Conservation (phyloP, 2,329 filamentous ascomycete genomes). For the Diplocarpon rosae region DNA sequence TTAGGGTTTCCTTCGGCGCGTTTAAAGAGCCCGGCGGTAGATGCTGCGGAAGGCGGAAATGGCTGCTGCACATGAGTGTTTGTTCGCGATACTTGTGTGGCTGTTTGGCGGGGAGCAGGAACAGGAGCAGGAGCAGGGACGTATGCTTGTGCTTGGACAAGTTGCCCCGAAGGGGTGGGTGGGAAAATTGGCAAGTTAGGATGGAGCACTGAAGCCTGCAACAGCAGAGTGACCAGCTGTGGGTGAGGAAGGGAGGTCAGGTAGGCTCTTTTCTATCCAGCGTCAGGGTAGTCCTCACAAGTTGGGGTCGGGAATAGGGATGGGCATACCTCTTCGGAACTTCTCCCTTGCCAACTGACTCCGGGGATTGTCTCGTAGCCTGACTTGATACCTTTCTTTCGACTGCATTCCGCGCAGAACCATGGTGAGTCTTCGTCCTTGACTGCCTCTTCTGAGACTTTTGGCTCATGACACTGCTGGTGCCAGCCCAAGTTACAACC, state of each 20-base stretch:
- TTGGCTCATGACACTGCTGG: constrained; percentile 69
- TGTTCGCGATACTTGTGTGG: constrained; percentile 11
- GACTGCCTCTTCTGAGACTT: constrained; percentile 59
- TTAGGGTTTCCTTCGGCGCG: constrained; percentile 29
- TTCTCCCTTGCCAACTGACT: constrained; percentile 26
- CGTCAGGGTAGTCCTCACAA: constrained; percentile 10
- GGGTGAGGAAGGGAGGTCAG: constrained; percentile 48
- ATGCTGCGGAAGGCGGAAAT: constrained; percentile 26
- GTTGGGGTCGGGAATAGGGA: neutral
- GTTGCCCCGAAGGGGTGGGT: constrained; percentile 6
- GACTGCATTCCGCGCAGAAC: constrained; percentile 55
- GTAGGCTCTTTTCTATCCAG: constrained; percentile 47
- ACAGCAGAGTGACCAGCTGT: constrained; percentile 52
- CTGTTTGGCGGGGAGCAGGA: constrained; percentile 4
- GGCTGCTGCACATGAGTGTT: constrained; percentile 20
- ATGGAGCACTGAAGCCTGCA: constrained; percentile 48
- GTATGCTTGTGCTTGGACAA: constrained; percentile 10
- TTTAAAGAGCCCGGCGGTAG: constrained; percentile 26
- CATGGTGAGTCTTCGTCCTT: constrained; percentile 56
- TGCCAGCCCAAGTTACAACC: constrained; percentile 73
- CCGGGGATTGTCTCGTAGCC: constrained; percentile 19
- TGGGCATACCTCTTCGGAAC: constrained; percentile 30
- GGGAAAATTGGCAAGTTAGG: constrained; percentile 58
- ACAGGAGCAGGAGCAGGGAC: constrained; percentile 7
- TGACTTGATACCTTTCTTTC: constrained; percentile 36